Evolutionary conservation across 2,329 filamentous ascomycete genomes (phyloP).

Genomic region (Scopulariopsis brevicaulis): DNA sequence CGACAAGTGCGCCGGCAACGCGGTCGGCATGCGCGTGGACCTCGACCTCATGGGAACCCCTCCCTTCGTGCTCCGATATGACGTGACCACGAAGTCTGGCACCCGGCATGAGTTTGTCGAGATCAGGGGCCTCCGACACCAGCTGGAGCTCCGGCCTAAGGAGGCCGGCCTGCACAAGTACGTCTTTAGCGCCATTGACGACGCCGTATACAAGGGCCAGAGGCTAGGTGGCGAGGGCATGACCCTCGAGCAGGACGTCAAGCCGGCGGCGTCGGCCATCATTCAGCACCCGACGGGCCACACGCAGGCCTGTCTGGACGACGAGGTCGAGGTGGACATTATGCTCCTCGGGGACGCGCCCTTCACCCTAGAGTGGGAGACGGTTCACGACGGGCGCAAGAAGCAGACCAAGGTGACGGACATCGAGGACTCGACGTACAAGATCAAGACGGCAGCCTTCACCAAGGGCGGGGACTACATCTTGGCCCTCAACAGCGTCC

Average conservation of each 20-base stretch:
- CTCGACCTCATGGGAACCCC: conserved; percentile 87
- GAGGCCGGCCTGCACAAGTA: conserved; percentile 82
- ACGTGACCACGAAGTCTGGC: conserved; percentile 52
- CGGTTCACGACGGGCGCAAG: conserved; percentile 80
- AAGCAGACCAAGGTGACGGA: conserved; percentile 53
- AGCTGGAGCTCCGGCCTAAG: conserved; percentile 72
- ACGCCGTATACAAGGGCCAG: conserved; percentile 65
- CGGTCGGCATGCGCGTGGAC: conserved; percentile 80
- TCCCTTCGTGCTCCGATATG: conserved; percentile 76
- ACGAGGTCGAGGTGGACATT: conserved; percentile 65
- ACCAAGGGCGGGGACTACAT: conserved; percentile 82
- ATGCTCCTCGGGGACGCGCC: conserved; percentile 71
- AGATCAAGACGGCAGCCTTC: conserved; percentile 65
- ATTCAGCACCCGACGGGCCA: conserved; percentile 42
- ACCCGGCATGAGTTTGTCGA: conserved; percentile 40
- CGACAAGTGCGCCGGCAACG: conserved; percentile 90
- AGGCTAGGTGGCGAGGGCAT: conserved; percentile 49
- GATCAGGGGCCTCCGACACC: conserved; percentile 64
- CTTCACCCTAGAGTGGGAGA: conserved; percentile 84
- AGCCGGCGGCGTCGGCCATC: conserved; percentile 77
- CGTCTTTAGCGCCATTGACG: conserved; percentile 68
- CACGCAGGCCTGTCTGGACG: conserved; percentile 70
- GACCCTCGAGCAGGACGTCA: conserved; percentile 77
- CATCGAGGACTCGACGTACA: conserved; percentile 52
- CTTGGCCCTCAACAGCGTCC: conserved; percentile 72